Base-by-base conservation (phyloP, 257 asterid genomes). In the Solanum virginianum region DNA sequence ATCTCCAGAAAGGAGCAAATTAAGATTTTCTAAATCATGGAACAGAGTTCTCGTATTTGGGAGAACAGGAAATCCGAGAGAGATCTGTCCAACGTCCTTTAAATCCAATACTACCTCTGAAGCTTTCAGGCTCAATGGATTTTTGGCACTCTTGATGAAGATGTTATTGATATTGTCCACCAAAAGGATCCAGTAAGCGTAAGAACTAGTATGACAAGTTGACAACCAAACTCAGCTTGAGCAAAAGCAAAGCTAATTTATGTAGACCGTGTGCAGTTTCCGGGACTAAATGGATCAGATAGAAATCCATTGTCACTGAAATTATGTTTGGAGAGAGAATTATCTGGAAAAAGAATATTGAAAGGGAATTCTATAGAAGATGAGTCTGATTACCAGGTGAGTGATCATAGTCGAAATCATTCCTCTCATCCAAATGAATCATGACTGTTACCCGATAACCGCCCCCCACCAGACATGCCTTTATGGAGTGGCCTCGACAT, bases 401-500 rank as follows among this genome's bases (percentile, higher is more conserved):
- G 41, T 83, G 83, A 85, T 70, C 90, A 43, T 90, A 87, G 36
- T 91, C 91, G 74, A 89, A 71, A 84, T 93, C 95, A 86, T 91
- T 97, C 90, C 91, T 96, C 85, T 93, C 95, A 81, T 91, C 94
- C 94, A 90, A 92, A 18, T 63, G 87, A 88, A 90, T 94, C 95
- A 86, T 86, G 89, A 86, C 83, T 88, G 86, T 88, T 91, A 49
- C 90, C 95, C 1, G 87, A 88, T 66, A 89, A 87, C 74, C 92
- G 89, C 69, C 92, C 94, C 51, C 93, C 94, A 83, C 88, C 89
- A 1, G 89, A 92, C 47, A 90, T 89, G 86, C 98, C 97, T 86
- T 97, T 94, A 80, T 92, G 96, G 86, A 91, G 97, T 87, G 97
- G 94, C 94, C 94, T 94, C 16, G 95, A 86, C 99, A 96, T 96